phyloP scores from a whole-genome alignment of 139 green algal species.

The Protoeuglena noctilucae region DNA sequence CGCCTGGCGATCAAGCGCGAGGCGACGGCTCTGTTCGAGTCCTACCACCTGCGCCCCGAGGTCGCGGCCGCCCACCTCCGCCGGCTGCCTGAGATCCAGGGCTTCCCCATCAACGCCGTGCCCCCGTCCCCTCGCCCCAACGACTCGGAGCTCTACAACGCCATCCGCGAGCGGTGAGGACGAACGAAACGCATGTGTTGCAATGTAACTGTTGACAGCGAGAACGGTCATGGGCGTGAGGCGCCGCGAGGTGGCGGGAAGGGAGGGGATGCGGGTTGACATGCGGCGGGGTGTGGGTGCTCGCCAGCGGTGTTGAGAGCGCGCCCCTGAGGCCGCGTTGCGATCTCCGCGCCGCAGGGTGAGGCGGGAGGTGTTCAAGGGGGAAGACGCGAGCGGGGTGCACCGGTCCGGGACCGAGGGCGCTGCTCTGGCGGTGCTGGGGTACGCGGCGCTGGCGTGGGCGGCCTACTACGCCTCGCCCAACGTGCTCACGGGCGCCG shows the following conservation, averaged over 20 bases:
- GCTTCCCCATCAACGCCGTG: slow-evolving; percentile 58
- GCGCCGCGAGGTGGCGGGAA: too few species aligned
- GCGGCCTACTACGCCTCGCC: slow-evolving; percentile 30
- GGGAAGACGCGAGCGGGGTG: slow-evolving; percentile 37
- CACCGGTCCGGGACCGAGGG: slow-evolving; percentile 52
- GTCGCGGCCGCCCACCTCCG: slow-evolving; percentile 34
- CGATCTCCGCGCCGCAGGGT: too few species aligned
- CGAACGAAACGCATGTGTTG: too few species aligned
- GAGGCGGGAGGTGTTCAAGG: slow-evolving; percentile 60
- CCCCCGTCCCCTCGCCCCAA: slow-evolving; percentile 55
- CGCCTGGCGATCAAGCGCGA: slow-evolving; percentile 58
- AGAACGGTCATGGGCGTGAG: too few species aligned
- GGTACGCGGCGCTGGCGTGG: slow-evolving; percentile 32
- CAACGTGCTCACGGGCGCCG: slow-evolving; percentile 30
- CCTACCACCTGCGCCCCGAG: slow-evolving; percentile 59
- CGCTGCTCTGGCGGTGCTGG: slow-evolving; percentile 38
- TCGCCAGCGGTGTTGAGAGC: too few species aligned
- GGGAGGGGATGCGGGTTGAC: too few species aligned
- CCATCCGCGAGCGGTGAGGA: slow-evolving; percentile 49
- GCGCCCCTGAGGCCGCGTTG: too few species aligned
- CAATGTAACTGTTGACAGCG: too few species aligned
- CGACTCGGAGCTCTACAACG: slow-evolving; percentile 47
- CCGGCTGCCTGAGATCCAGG: slow-evolving; percentile 44
- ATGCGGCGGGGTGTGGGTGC: too few species aligned
- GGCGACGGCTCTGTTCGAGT: slow-evolving; percentile 67